Percentiles rank a stretch among this genome's conserved stretches.
Conservation (phyloP, 31 red algal genomes). For the Asparagopsis taxiformis region DNA sequence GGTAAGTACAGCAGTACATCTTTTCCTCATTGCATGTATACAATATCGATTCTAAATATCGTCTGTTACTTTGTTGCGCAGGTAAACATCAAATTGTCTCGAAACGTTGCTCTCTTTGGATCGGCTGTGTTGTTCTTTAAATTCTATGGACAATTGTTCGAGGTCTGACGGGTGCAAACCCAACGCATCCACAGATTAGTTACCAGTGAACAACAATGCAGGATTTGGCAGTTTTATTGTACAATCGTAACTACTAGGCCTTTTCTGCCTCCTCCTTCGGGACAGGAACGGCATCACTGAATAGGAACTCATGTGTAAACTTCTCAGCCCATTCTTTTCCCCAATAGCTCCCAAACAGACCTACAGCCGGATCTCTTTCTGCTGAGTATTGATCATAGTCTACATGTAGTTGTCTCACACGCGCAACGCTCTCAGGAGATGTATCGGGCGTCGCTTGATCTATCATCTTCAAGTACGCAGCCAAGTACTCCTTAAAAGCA, state of each 20-base stretch:
- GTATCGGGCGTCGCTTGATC: slow-evolving; percentile 39
- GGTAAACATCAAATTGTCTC: slow-evolving; percentile 58
- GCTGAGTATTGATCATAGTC: slow-evolving; percentile 98
- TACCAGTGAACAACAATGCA: too few relatives aligned
- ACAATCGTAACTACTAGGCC: not conserved
- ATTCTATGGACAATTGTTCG: slow-evolving; percentile 49
- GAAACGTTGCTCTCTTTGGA: slow-evolving; percentile 46
- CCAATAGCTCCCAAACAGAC: slow-evolving; percentile 86
- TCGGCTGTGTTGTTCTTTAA: slow-evolving; percentile 40
- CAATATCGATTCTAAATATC: not conserved
- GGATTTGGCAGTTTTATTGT: too few relatives aligned
- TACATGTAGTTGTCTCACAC: slow-evolving; percentile 38
- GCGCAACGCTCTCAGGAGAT: slow-evolving; percentile 24
- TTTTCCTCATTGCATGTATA: not conserved
- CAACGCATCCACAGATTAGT: too few relatives aligned
- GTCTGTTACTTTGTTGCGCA: too few relatives aligned
- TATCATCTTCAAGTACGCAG: slow-evolving; percentile 56
- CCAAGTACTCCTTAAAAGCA: slow-evolving; percentile 82
- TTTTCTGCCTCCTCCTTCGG: slow-evolving; percentile 12
- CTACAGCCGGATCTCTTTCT: slow-evolving; percentile 87
- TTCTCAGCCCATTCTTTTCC: slow-evolving; percentile 81
- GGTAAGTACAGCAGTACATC: slow-evolving; percentile 8
- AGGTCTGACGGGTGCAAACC: slow-evolving; percentile 15
- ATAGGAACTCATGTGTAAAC: slow-evolving; percentile 95
- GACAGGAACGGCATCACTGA: slow-evolving; percentile 65